Evolutionary conservation across 2,329 filamentous ascomycete genomes (phyloP).

Genomic region (Trichoderma citrinoviride): DNA sequence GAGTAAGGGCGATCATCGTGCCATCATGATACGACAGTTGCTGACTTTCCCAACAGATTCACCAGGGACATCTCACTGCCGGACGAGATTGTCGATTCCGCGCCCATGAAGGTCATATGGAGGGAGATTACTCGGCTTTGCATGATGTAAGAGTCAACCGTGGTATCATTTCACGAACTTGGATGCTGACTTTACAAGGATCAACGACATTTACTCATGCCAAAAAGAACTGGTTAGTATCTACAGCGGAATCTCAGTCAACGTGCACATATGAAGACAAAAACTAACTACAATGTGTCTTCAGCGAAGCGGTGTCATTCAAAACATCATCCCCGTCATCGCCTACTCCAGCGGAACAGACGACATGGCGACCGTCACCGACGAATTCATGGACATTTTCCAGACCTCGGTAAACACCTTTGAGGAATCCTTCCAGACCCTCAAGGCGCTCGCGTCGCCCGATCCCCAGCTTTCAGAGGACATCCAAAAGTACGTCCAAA

Average conservation of each 20-base stretch:
- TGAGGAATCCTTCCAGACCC: neutral
- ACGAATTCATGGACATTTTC: conserved; percentile 4
- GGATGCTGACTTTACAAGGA: neutral
- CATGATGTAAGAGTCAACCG: neutral
- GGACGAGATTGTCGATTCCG: neutral
- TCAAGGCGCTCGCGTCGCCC: neutral
- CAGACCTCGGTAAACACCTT: neutral
- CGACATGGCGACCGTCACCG: neutral
- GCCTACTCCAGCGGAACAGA: neutral
- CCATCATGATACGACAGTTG: neutral
- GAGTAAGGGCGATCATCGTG: neutral
- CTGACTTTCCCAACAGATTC: neutral
- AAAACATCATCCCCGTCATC: conserved; percentile 10
- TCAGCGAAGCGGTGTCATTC: neutral
- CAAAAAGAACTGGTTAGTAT: conserved; percentile 7
- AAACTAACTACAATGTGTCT: neutral
- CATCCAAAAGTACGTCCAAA: neutral
- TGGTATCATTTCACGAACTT: neutral
- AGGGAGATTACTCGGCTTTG: conserved; percentile 8
- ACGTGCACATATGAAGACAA: neutral
- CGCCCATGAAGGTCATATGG: conserved; percentile 4
- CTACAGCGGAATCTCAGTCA: neutral
- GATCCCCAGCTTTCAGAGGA: neutral
- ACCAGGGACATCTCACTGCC: neutral
- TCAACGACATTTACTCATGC: conserved; percentile 12